Base-by-base conservation (phyloP, 2,329 filamentous ascomycete genomes). In the Pseudogymnoascus sp. region DNA sequence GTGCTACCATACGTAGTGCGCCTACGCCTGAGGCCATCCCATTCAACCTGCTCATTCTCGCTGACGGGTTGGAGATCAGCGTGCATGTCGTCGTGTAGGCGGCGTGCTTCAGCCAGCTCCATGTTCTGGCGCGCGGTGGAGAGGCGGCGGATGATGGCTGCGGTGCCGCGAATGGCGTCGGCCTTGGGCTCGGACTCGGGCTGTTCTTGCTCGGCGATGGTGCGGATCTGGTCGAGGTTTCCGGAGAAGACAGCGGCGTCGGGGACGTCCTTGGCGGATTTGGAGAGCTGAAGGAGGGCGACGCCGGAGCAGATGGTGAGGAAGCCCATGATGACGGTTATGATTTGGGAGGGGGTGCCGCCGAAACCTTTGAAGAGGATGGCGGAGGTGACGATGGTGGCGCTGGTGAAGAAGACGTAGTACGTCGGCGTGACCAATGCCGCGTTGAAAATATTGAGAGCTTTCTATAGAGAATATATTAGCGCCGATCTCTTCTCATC, bases 351-450 rank as follows among this genome's bases (percentile, higher is more conserved):
- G 0, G 84, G 82, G 0, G 90, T 90, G 36, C 93, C 95, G 73
- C 96, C 93, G 82, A 99, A 97, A 7, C 95, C 95, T 67, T 87
- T 88, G 76, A 97, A 97, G 2, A 99, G 80, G 57, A 99, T 87
- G 3, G 93, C 90, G 0, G 93, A 97, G 5, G 93, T 96, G 69
- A 97, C 85, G 68, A 99, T 97, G 19, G 95, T 97, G 4, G 92
- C 89, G 69, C 88, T 96, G 40, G 95, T 99, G 75, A 99, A 99
- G 79, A 96, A 93, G 68, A 99, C 95, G 75, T 99, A 99, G 78
- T 99, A 99, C 2, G 95, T 99, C 0, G 95, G 95, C 0, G 95
- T 99, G 65, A 99, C 95, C 68, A 99, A 83, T 7, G 95, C 93
- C 38, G 95, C 95, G 72, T 99, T 97, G 81, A 93, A 97, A 60